phyloP scores from a whole-genome alignment of 805 yeast genomes.

The Nakazawaea peltata region DNA sequence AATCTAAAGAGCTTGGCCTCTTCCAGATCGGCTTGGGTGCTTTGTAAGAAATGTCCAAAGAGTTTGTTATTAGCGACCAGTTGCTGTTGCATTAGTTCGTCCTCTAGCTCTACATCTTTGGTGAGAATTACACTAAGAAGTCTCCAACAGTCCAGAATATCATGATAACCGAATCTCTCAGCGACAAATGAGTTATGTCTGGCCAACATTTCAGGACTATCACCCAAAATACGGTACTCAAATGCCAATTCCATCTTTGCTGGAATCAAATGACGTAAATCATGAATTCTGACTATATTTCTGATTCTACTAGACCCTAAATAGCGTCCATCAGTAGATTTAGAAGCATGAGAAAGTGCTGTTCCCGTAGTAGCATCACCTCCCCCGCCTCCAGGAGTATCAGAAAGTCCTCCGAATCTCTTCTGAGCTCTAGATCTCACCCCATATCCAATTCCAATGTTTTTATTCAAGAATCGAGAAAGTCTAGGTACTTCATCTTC shows the following conservation, averaged over 20 bases:
- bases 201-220: slow-evolving; percentile 56
- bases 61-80: background rate
- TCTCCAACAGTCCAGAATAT: slow-evolving; percentile 71
- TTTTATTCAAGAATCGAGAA: slow-evolving; percentile 40
- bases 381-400: too few species aligned
- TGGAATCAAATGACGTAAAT: slow-evolving; percentile 65
- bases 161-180: slow-evolving; percentile 46
- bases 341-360: slow-evolving; percentile 22
- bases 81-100: background rate
- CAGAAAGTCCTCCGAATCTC: slow-evolving; percentile 15
- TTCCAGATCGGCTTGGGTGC: slow-evolving; percentile 12
- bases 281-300: slow-evolving; percentile 56
- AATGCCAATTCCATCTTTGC: slow-evolving; percentile 64
- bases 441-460: slow-evolving; percentile 20
- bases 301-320: slow-evolving; percentile 19
- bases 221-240: slow-evolving; percentile 59
- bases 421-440: background rate
- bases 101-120: slow-evolving; percentile 28
- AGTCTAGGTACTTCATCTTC: slow-evolving; percentile 47
- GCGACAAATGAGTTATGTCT: slow-evolving; percentile 68
- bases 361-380: too few species aligned
- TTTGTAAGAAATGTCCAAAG: slow-evolving; percentile 8
- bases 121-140: slow-evolving; percentile 39
- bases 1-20: slow-evolving; percentile 20
- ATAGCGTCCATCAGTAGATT: slow-evolving; percentile 13